Percentiles rank a stretch among this genome's conserved stretches.
Conservation (phyloP, 345 rosid genomes). For the Linum lewisii region DNA sequence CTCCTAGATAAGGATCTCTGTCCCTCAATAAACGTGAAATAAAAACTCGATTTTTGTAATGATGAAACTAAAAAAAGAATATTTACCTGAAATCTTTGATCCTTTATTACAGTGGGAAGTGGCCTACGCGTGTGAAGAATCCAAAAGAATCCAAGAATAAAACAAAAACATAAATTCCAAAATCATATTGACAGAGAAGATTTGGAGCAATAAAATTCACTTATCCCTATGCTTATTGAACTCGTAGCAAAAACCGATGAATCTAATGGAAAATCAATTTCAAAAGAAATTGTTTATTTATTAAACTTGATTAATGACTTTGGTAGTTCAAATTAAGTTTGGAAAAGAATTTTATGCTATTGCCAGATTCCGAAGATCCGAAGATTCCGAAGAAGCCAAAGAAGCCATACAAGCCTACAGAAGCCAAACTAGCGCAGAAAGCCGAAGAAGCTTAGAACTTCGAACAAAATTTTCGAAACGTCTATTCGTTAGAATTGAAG, state of each 20-base stretch:
- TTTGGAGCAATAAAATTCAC: background rate
- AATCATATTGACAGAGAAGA: background rate
- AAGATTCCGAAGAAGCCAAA: too few species aligned
- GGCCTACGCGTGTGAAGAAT: too few species aligned
- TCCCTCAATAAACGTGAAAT: too few species aligned
- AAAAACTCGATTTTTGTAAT: too few species aligned
- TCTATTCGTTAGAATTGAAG: background rate
- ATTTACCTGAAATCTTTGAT: too few species aligned
- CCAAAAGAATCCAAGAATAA: too few species aligned
- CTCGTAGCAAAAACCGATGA: background rate
- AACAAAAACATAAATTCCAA: background rate
- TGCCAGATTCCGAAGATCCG: background rate
- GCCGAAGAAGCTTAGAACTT: background rate
- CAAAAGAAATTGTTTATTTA: background rate
- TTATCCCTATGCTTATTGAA: background rate
- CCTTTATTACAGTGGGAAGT: too few species aligned
- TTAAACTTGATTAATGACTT: background rate
- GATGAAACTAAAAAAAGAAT: too few species aligned
- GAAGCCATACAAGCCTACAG: too few species aligned
- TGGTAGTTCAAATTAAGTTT: background rate
- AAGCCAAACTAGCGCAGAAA: too few species aligned
- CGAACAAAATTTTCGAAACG: background rate
- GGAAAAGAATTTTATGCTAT: background rate
- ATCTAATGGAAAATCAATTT: background rate
- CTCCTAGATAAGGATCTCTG: too few species aligned